phyloP scores from a whole-genome alignment of 352 stramenopile species.

The Phytopythium kandeliae region DNA sequence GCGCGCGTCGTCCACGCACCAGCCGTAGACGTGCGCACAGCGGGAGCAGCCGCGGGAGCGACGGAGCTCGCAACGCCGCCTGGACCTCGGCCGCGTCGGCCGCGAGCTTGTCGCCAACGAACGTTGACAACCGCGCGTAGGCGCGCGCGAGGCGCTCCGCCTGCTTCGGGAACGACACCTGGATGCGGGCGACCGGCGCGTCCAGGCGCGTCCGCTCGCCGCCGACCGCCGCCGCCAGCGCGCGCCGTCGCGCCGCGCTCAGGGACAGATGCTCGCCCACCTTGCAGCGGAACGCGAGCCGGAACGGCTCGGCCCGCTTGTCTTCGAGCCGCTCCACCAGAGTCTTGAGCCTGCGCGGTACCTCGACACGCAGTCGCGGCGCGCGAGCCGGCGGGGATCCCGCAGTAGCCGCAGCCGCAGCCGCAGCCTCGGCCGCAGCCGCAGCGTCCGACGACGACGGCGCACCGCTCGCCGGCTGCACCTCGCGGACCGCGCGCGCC shows the following conservation, averaged over 20 bases:
- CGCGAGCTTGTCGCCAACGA: conserved; percentile 25
- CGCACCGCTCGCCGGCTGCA: conserved; percentile 14
- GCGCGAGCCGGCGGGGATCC: no score
- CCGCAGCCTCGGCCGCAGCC: neutral
- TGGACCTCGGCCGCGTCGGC: conserved; percentile 19
- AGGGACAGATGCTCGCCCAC: conserved; percentile 45
- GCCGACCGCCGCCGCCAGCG: conserved; percentile 8
- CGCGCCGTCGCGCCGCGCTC: conserved; percentile 10
- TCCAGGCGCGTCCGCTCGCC: conserved; percentile 8
- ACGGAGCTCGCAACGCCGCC: conserved; percentile 18
- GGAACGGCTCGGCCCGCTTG: conserved; percentile 23
- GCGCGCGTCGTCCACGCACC: conserved; percentile 19
- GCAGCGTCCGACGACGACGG: conserved; percentile 2
- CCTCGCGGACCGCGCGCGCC: conserved; percentile 3
- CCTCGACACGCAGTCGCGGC: conserved; percentile 23
- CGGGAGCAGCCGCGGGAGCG: conserved; percentile 37
- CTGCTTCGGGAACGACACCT: conserved; percentile 29
- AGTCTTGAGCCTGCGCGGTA: conserved; percentile 39
- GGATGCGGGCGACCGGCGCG: conserved; percentile 13
- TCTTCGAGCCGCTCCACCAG: conserved; percentile 36
- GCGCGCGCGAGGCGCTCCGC: conserved; percentile 23
- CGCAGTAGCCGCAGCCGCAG: neutral
- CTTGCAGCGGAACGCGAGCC: conserved; percentile 39
- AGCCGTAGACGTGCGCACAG: conserved; percentile 44
- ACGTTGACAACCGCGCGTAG: conserved; percentile 25